Percentiles rank a stretch among this genome's conserved stretches.
These are phyloP conservation scores for Penicillium sp. DNA, from an alignment of 2,329 filamentous ascomycete species.

Conservation along the genomic window DNA sequence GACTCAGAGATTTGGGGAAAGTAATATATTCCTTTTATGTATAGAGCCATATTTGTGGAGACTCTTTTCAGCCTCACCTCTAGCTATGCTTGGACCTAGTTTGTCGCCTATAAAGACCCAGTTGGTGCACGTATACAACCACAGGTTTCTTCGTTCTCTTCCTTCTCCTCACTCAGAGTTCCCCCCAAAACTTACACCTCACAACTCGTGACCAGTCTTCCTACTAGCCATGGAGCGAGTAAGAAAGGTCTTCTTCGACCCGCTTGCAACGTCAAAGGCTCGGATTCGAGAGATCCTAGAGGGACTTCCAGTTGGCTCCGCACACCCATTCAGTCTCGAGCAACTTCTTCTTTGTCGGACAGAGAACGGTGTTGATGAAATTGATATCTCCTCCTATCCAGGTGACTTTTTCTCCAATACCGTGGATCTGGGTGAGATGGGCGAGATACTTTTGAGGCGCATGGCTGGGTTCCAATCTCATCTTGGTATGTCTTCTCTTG, in stretches of 20 bases:
- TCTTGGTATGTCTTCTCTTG: not conserved
- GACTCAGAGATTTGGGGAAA: not conserved
- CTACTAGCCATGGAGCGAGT: not conserved
- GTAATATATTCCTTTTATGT: too few species aligned
- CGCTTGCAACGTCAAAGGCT: not conserved
- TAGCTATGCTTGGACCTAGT: not conserved
- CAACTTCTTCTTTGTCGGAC: not conserved
- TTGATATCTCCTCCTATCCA: not conserved
- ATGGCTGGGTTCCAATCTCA: not conserved
- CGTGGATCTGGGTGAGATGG: not conserved
- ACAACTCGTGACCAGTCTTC: accelerated
- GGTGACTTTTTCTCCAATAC: not conserved
- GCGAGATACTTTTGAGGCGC: not conserved
- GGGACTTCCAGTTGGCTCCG: not conserved
- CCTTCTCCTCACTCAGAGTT: not conserved
- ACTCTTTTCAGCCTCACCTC: not conserved
- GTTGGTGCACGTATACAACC: not conserved
- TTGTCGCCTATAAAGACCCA: not conserved
- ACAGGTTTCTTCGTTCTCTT: not conserved
- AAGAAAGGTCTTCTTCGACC: not conserved
- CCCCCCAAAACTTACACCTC: not conserved
- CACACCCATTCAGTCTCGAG: not conserved
- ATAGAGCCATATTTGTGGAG: too few species aligned
- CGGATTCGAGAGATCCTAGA: not conserved
- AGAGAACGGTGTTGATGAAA: not conserved